Conservation (phyloP, 1,139 yeast genomes). For the Saccharomyces hybrid region DNA sequence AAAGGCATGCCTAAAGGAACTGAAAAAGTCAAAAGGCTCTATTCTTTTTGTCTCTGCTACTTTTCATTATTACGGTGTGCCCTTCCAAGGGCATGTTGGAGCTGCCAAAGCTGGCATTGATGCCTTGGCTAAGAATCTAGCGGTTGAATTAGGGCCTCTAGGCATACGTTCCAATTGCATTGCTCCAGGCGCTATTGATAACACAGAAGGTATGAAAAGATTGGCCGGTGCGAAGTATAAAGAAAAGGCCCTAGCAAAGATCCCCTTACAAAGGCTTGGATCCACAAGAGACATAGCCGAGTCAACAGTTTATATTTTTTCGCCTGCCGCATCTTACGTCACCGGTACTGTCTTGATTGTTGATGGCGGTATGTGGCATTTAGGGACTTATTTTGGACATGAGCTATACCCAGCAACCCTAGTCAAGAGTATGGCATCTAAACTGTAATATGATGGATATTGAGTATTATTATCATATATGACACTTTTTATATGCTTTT, state of each 20-base stretch:
- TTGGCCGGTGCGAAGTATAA: conserved; percentile 40
- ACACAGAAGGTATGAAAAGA: conserved; percentile 72
- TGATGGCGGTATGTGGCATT: conserved; percentile 89
- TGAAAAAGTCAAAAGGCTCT: conserved; percentile 58
- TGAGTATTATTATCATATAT: neutral
- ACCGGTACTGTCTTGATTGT: conserved; percentile 75
- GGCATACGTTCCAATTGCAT: conserved; percentile 75
- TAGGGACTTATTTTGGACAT: conserved; percentile 42
- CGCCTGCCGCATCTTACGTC: conserved; percentile 71
- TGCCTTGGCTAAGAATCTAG: conserved; percentile 70
- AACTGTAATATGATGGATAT: conserved; percentile 8
- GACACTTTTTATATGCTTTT: neutral
- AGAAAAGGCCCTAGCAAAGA: conserved; percentile 36
- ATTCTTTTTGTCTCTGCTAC: conserved; percentile 81
- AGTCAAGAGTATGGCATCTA: conserved; percentile 27
- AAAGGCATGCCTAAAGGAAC: conserved; percentile 65
- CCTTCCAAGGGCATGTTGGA: conserved; percentile 78
- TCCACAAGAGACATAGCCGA: conserved; percentile 76
- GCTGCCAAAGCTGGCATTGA: conserved; percentile 95
- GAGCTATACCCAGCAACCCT: conserved; percentile 37
- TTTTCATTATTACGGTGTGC: conserved; percentile 77
- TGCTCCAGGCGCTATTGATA: conserved; percentile 81
- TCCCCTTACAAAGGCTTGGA: conserved; percentile 78
- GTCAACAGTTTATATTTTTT: conserved; percentile 74
- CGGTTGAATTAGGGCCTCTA: conserved; percentile 82